A percentile compares a stretch with the other conserved stretches of the same genome.
Evolutionary conservation across 306 rosid genomes (phyloP).

Genomic region (Sindora glabra): DNA sequence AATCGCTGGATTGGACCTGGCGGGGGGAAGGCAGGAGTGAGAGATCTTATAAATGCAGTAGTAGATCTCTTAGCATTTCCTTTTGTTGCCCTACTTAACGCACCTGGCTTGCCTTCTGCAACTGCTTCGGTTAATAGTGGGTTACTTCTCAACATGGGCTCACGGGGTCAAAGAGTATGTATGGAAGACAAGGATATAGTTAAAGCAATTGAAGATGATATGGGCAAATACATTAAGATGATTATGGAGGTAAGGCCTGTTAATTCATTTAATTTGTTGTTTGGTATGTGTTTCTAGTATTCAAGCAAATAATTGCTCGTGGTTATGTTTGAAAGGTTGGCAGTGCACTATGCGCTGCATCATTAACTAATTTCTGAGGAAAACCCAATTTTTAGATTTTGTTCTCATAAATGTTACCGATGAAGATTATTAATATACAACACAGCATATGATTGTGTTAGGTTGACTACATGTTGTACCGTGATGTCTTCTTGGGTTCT

Average conservation of each 20-base stretch:
- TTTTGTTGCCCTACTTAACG: conserved; percentile 83
- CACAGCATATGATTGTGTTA: neutral
- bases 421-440: neutral
- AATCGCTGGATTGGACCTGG: conserved; percentile 83
- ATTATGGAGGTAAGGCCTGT: conserved; percentile 64
- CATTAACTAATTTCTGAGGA: neutral
- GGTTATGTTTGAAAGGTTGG: neutral
- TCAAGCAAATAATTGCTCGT: neutral
- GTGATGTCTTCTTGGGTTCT: neutral
- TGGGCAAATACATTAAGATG: conserved; percentile 72
- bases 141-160: conserved; percentile 72
- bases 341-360: neutral
- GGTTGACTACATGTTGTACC: neutral
- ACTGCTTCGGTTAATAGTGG: conserved; percentile 87
- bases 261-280: neutral
- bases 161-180: conserved; percentile 75
- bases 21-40: conserved; percentile 71
- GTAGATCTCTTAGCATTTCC: conserved; percentile 89
- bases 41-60: conserved; percentile 56
- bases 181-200: conserved; percentile 70
- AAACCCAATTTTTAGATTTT: neutral
- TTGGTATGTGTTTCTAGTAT: neutral
- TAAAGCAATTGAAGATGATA: conserved; percentile 80
- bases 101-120: conserved; percentile 72
- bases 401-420: neutral